phyloP scores from a whole-genome alignment of 495 filamentous ascomycete genomes.

The Penicillium coprophilum region DNA sequence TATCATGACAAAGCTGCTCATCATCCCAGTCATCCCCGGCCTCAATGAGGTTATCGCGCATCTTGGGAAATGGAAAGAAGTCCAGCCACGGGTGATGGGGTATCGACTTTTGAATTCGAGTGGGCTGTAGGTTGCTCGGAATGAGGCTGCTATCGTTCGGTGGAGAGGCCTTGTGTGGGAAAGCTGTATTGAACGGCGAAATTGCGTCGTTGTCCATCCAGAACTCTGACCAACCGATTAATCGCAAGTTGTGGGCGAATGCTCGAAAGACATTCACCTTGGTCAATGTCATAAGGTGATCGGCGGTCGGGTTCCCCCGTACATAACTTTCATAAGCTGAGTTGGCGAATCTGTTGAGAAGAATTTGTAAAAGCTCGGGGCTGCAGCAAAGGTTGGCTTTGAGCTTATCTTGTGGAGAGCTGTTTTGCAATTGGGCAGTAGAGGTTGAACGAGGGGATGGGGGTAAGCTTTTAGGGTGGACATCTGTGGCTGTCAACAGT shows the following conservation, averaged over 20 bases:
- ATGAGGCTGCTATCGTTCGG: slow-evolving; percentile 14
- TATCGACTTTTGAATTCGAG: slow-evolving; percentile 39
- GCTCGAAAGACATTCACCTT: slow-evolving; percentile 47
- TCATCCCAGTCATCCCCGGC: slow-evolving; percentile 43
- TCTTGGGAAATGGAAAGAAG: slow-evolving; percentile 48
- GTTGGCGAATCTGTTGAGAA: slow-evolving; percentile 29
- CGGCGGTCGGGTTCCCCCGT: slow-evolving; percentile 32
- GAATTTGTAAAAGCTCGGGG: not conserved
- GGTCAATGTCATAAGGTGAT: slow-evolving; percentile 44
- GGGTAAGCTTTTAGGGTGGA: slow-evolving; percentile 20
- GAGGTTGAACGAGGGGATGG: slow-evolving; percentile 6
- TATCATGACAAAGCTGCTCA: slow-evolving; percentile 47
- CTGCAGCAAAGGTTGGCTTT: not conserved
- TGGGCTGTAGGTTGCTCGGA: slow-evolving; percentile 48
- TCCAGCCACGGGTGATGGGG: slow-evolving; percentile 56
- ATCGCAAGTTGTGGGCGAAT: slow-evolving; percentile 21
- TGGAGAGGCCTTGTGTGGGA: slow-evolving; percentile 2
- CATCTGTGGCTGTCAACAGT: slow-evolving; percentile 12
- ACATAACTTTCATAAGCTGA: slow-evolving; percentile 34
- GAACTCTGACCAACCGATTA: slow-evolving; percentile 20
- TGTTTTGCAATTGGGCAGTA: slow-evolving; percentile 1
- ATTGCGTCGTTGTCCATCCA: slow-evolving; percentile 37
- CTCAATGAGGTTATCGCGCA: slow-evolving; percentile 53
- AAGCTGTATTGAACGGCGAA: slow-evolving; percentile 29
- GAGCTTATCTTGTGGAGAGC: not conserved